Evolutionary conservation across 768 basidiomycete species (phyloP).

Genomic region (Tulasnella sp.): DNA sequence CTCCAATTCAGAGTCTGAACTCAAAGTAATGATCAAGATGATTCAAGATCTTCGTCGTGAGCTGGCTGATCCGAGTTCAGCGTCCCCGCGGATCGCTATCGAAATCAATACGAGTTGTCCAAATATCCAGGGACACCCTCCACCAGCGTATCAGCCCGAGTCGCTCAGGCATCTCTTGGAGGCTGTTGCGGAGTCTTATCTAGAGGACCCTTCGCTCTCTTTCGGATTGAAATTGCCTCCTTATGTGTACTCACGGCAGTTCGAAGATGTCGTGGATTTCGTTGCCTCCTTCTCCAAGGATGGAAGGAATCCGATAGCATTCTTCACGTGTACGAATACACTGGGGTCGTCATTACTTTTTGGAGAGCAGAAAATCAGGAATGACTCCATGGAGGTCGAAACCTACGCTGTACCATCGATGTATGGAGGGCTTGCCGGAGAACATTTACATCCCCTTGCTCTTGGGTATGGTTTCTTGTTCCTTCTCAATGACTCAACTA

Average conservation of each 20-base stretch:
- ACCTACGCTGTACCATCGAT: slow-evolving; percentile 49
- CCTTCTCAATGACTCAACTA: not conserved
- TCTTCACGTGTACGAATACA: slow-evolving; percentile 71
- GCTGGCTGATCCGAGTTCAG: slow-evolving; percentile 13
- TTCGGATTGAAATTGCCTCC: slow-evolving; percentile 73
- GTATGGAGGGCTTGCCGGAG: slow-evolving; percentile 65
- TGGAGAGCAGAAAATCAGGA: slow-evolving; percentile 35
- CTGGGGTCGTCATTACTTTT: slow-evolving; percentile 58
- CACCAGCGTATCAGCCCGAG: slow-evolving; percentile 44
- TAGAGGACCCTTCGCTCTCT: slow-evolving; percentile 41
- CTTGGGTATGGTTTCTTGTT: slow-evolving; percentile 53
- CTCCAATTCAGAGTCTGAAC: slow-evolving; percentile 24
- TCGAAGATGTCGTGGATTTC: slow-evolving; percentile 38
- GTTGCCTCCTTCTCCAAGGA: slow-evolving; percentile 32
- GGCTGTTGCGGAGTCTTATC: slow-evolving; percentile 39
- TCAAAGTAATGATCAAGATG: slow-evolving; percentile 42
- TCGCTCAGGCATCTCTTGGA: slow-evolving; percentile 42
- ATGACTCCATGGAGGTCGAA: slow-evolving; percentile 5
- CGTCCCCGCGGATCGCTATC: slow-evolving; percentile 36
- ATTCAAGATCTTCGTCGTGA: slow-evolving; percentile 46
- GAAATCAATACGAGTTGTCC: slow-evolving; percentile 82
- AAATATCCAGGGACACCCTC: slow-evolving; percentile 45
- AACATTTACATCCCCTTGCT: slow-evolving; percentile 57
- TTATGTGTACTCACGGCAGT: slow-evolving; percentile 50
- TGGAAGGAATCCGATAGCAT: slow-evolving; percentile 43